Percentiles rank a stretch among this genome's conserved stretches.
phyloP scores from a whole-genome alignment of 768 basidiomycete species.

The Leccinum aurantiacum region DNA sequence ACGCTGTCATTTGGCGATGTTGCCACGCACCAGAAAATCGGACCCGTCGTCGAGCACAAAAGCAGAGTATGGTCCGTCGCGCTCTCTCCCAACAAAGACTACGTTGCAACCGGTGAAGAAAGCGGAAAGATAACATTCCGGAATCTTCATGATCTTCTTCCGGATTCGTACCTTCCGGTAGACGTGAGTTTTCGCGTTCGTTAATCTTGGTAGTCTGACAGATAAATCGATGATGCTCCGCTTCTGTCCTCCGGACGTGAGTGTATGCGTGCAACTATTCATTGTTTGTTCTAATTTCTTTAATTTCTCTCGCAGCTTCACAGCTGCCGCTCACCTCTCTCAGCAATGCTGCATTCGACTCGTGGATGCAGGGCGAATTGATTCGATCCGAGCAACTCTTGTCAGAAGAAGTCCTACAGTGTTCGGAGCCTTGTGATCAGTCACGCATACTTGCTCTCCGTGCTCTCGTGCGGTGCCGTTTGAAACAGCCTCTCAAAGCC shows the following conservation, averaged over 20 bases:
- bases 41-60: neutral
- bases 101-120: neutral
- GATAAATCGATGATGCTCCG: neutral
- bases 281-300: neutral
- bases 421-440: neutral
- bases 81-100: neutral
- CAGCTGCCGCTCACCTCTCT: constrained; percentile 4
- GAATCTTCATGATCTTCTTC: neutral
- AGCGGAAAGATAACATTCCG: neutral
- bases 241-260: neutral
- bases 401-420: neutral
- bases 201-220: neutral
- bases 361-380: constrained; percentile 1
- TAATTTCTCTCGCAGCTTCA: neutral
- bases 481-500: neutral
- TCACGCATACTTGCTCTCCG: constrained; percentile 6
- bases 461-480: neutral
- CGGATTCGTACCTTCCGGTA: neutral
- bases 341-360: neutral
- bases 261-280: neutral
- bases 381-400: constrained; percentile 1
- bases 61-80: neutral
- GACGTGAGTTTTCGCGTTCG: neutral
- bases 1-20: neutral
- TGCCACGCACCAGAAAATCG: neutral